phyloP scores from a whole-genome alignment of 2,329 filamentous ascomycete species.

The Fusarium dimerum region DNA sequence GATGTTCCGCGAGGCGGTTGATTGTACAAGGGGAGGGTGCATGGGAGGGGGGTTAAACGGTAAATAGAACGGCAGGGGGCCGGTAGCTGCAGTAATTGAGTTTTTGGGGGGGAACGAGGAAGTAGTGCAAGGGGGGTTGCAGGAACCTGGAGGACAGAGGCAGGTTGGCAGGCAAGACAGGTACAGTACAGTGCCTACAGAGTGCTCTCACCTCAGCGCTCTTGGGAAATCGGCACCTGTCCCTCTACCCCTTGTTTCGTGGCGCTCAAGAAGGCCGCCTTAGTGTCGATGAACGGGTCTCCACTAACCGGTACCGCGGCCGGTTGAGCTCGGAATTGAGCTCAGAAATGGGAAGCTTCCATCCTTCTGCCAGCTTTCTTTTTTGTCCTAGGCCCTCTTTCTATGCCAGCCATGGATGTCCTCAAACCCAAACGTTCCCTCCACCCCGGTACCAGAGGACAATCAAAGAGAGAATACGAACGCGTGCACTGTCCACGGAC shows the following conservation, averaged over 20 bases:
- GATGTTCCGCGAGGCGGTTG: not conserved
- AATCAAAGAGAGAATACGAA: no score
- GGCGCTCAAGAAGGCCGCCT: constrained; percentile 9
- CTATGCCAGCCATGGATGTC: constrained; percentile 6
- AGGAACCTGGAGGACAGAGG: not conserved
- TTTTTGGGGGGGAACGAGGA: constrained; percentile 11
- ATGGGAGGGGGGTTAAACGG: not conserved
- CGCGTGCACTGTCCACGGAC: no score
- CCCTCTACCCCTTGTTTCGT: constrained; percentile 13
- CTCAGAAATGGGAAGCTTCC: constrained; percentile 8
- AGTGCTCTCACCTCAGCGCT: no score
- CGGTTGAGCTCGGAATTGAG: constrained; percentile 15
- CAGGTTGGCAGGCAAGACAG: no score
- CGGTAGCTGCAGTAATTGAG: constrained; percentile 11
- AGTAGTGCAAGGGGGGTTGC: not conserved
- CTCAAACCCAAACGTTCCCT: constrained; percentile 2
- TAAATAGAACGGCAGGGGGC: not conserved
- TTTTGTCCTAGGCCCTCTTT: constrained; percentile 15
- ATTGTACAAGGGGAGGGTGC: not conserved
- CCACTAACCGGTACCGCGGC: constrained; percentile 21
- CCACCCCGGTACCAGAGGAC: no score
- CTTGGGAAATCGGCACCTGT: not conserved
- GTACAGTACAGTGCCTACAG: no score
- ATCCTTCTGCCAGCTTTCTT: not conserved
- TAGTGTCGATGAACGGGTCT: constrained; percentile 22